Conservation (phyloP, 176 grass and related monocot species). For the Aechmea fasciata region DNA sequence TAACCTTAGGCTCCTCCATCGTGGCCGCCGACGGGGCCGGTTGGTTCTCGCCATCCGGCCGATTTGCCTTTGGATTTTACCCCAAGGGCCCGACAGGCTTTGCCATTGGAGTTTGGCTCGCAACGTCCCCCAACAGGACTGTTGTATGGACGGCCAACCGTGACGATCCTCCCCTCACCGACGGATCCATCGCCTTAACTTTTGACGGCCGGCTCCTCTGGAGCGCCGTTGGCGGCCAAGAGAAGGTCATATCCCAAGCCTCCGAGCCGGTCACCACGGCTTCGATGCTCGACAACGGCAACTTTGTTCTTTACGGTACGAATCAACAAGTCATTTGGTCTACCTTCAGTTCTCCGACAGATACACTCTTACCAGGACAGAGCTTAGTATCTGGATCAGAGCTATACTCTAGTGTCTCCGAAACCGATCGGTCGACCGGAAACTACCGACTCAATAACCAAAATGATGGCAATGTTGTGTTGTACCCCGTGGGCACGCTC, state of each 20-base stretch:
- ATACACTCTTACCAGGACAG: constrained; percentile 39
- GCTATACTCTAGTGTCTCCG: constrained; percentile 28
- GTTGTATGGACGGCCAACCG: constrained; percentile 32
- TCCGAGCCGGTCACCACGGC: constrained; percentile 17
- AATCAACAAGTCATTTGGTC: constrained; percentile 18
- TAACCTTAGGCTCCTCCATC: too few species aligned
- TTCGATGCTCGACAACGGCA: constrained; percentile 25
- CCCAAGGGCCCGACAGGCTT: constrained; percentile 19
- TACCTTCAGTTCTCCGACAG: constrained; percentile 26
- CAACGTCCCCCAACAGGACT: neutral
- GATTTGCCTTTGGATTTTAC: constrained; percentile 40
- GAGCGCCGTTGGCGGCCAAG: constrained; percentile 20
- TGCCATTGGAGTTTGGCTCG: constrained; percentile 34
- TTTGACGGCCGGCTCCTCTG: constrained; percentile 32
- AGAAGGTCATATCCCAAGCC: constrained; percentile 11
- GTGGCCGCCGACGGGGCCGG: neutral
- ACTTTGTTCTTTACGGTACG: constrained; percentile 23
- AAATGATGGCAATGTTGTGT: constrained; percentile 28
- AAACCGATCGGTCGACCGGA: constrained; percentile 18
- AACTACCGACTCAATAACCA: constrained; percentile 29
- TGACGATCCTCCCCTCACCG: constrained; percentile 24
- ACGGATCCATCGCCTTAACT: constrained; percentile 19
- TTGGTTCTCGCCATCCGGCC: constrained; percentile 31
- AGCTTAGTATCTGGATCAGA: constrained; percentile 8
- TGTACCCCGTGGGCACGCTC: constrained; percentile 16